phyloP scores from a whole-genome alignment of 2,329 filamentous ascomycete species.

The Lasiodiplodia citricola region DNA sequence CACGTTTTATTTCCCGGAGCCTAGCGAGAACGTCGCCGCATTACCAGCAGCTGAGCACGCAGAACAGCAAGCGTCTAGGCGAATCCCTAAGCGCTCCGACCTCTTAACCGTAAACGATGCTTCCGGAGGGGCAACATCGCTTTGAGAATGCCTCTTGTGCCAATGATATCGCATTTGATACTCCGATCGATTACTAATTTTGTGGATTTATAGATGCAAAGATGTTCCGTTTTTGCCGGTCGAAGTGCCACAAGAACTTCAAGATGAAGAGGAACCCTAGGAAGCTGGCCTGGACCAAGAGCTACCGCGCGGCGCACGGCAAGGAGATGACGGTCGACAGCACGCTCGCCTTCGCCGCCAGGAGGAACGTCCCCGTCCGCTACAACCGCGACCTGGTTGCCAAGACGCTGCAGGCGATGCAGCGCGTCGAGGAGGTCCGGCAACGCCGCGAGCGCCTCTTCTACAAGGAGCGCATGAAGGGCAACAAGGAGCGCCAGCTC shows the following conservation, averaged over 20 bases:
- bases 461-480: slow-evolving; percentile 91
- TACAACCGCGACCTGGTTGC: slow-evolving; percentile 93
- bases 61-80: neutral
- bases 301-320: slow-evolving; percentile 77
- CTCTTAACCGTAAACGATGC: neutral
- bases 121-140: neutral
- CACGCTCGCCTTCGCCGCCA: slow-evolving; percentile 88
- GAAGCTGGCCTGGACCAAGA: slow-evolving; percentile 97
- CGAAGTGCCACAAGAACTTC: slow-evolving; percentile 74
- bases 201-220: slow-evolving; percentile 48
- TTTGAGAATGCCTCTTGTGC: neutral
- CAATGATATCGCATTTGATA: neutral
- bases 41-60: neutral
- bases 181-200: neutral
- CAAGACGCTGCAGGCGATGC: slow-evolving; percentile 90
- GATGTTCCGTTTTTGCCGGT: slow-evolving; percentile 68
- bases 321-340: slow-evolving; percentile 82
- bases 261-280: slow-evolving; percentile 98
- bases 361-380: slow-evolving; percentile 90
- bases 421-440: slow-evolving; percentile 85
- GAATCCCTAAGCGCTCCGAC: neutral
- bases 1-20: neutral
- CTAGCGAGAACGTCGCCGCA: neutral
- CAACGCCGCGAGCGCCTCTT: slow-evolving; percentile 84
- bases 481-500: slow-evolving; percentile 82